These are phyloP conservation scores for Aspergillus asperescens DNA, from an alignment of 495 filamentous ascomycete species.

Conservation along the genomic window DNA sequence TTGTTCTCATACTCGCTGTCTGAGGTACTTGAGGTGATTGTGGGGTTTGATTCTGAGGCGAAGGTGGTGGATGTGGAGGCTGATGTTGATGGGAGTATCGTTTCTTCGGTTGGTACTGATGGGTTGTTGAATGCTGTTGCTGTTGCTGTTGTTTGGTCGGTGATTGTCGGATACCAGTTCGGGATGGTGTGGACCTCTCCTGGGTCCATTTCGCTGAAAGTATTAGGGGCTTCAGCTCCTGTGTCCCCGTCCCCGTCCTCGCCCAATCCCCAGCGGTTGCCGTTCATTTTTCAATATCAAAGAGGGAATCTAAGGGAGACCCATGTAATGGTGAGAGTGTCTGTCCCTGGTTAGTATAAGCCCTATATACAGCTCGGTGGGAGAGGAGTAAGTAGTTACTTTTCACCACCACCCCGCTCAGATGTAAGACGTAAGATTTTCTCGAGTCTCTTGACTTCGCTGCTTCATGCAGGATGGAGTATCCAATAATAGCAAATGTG, in stretches of 20 bases:
- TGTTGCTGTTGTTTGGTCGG: not conserved
- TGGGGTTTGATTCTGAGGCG: not conserved
- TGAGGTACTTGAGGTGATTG: not conserved
- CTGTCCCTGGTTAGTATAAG: not conserved
- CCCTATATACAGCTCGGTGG: not conserved
- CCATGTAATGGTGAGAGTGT: not conserved
- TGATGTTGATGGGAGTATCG: not conserved
- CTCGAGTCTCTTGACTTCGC: not conserved
- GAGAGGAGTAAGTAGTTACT: not conserved
- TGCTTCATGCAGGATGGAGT: conserved; percentile 5
- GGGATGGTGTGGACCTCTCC: not conserved
- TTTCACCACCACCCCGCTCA: not conserved
- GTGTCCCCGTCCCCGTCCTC: not conserved
- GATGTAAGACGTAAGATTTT: not conserved
- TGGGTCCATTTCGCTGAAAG: not conserved
- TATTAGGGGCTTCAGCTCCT: no score
- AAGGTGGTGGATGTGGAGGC: not conserved
- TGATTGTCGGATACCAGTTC: no score
- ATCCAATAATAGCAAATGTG: not conserved
- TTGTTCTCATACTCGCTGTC: not conserved
- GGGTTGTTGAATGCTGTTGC: conserved; percentile 3
- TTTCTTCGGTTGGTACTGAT: not conserved
- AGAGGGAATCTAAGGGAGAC: no score
- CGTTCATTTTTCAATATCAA: not conserved
- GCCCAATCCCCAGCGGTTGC: not conserved